These are phyloP conservation scores for Annona squamosa DNA, from an alignment of 164 flowering plant species.

Conservation along the genomic window DNA sequence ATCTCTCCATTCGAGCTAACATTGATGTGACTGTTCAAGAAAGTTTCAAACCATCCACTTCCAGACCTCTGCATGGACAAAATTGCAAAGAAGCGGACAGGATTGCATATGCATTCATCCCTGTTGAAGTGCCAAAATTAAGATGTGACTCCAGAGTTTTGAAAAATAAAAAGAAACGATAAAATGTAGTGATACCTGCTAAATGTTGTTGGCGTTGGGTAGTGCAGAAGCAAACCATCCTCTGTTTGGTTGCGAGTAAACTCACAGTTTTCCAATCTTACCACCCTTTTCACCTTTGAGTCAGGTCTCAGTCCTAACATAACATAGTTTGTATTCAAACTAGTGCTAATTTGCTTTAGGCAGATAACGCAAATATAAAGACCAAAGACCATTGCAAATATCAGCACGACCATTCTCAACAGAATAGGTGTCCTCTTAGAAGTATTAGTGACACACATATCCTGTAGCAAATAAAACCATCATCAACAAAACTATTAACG, in stretches of 20 bases:
- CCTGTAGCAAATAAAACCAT: conserved; percentile 24
- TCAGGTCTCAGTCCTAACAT: conserved; percentile 7
- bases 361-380: conserved; percentile 48
- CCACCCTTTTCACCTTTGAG: background rate
- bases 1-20: conserved; percentile 47
- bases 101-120: conserved; percentile 42
- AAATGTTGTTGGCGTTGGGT: conserved; percentile 49
- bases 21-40: conserved; percentile 39
- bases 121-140: conserved; percentile 21
- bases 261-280: conserved; percentile 21
- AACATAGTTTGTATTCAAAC: conserved; percentile 14
- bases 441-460: conserved; percentile 29
- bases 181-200: conserved; percentile 31
- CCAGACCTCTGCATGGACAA: conserved; percentile 50
- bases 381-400: conserved; percentile 44
- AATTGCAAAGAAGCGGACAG: conserved; percentile 37
- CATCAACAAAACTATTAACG: background rate
- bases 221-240: conserved; percentile 44
- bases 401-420: conserved; percentile 39
- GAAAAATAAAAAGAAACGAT: background rate
- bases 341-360: conserved; percentile 32
- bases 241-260: conserved; percentile 20
- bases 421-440: conserved; percentile 44
- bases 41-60: conserved; percentile 53
- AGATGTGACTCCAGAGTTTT: background rate